Evolutionary conservation across 208 protist species (phyloP).

Genomic region (Leishmania turanica): DNA sequence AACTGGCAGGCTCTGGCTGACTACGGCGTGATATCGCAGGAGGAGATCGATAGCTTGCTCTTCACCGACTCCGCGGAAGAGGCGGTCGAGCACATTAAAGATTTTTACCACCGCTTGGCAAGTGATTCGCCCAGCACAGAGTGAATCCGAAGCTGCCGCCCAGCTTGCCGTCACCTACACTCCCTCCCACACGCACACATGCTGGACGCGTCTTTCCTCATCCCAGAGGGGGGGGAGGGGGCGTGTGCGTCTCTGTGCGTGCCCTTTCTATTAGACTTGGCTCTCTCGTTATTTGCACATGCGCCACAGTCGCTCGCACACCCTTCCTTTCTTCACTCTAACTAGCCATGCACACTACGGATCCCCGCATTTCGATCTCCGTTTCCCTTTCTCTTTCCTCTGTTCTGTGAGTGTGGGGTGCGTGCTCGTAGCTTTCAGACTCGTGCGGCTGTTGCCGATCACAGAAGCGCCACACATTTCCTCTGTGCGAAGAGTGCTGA

Average conservation of each 20-base stretch:
- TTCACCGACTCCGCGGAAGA: conserved; percentile 90
- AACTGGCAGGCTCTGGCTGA: conserved; percentile 91
- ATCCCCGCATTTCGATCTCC: background rate
- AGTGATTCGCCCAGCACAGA: background rate
- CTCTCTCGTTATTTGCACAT: background rate
- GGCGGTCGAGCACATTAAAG: conserved; percentile 76
- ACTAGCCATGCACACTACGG: background rate
- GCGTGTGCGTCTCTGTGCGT: conserved; percentile 3
- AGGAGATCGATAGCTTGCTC: conserved; percentile 79
- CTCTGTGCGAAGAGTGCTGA: background rate
- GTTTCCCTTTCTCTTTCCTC: background rate
- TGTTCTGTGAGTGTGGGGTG: background rate
- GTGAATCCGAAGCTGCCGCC: background rate
- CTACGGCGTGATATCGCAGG: conserved; percentile 87
- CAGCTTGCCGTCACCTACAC: background rate
- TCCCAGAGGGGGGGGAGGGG: background rate
- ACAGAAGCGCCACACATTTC: background rate
- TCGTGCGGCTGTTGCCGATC: background rate
- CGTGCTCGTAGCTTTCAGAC: background rate
- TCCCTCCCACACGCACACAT: background rate
- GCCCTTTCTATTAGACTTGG: background rate
- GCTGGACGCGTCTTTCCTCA: background rate
- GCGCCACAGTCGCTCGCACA: background rate
- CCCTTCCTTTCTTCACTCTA: background rate
- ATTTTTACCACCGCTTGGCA: conserved; percentile 48